Conservation (phyloP, 2,329 filamentous ascomycete species). For the Xylaria sp. region DNA sequence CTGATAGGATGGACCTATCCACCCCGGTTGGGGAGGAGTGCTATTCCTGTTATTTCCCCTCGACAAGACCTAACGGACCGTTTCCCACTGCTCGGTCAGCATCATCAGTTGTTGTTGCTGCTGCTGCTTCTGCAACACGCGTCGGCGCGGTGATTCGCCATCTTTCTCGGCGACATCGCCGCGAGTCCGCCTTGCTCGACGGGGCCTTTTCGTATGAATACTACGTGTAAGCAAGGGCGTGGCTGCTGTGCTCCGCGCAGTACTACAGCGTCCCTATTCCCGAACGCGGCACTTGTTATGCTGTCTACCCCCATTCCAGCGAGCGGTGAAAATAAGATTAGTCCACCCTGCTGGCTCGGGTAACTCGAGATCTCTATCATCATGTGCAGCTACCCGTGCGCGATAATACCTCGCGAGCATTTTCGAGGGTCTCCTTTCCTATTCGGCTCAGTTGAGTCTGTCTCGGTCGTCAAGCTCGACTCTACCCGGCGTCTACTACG, state of each 20-base stretch:
- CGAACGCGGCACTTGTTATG: slow-evolving; percentile 5
- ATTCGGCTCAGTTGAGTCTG: slow-evolving; percentile 1
- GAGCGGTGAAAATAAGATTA: slow-evolving; percentile 20
- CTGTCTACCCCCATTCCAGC: slow-evolving; percentile 7
- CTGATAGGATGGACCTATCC: slow-evolving; percentile 18
- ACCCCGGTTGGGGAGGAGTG: slow-evolving; percentile 14
- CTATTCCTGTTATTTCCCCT: slow-evolving; percentile 21
- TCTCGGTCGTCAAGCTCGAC: background rate
- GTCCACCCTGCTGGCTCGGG: background rate
- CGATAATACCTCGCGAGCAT: slow-evolving; percentile 4
- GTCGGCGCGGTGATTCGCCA: background rate
- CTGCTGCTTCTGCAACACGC: too few species aligned
- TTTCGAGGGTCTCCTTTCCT: slow-evolving; percentile 5
- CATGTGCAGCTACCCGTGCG: slow-evolving; percentile 13
- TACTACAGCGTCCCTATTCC: background rate
- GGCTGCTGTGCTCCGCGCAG: slow-evolving; percentile 11
- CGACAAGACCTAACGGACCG: background rate
- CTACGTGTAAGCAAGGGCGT: background rate
- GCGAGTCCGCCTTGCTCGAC: background rate
- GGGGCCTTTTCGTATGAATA: too few species aligned
- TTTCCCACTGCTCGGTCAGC: background rate
- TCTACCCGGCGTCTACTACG: background rate
- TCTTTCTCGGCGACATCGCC: background rate
- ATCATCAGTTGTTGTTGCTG: too few species aligned
- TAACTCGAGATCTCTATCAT: slow-evolving; percentile 12